Percentiles rank a stretch among this genome's conserved stretches.
Conservation (phyloP, 768 basidiomycete species). For the Rhodotorula paludigena region DNA sequence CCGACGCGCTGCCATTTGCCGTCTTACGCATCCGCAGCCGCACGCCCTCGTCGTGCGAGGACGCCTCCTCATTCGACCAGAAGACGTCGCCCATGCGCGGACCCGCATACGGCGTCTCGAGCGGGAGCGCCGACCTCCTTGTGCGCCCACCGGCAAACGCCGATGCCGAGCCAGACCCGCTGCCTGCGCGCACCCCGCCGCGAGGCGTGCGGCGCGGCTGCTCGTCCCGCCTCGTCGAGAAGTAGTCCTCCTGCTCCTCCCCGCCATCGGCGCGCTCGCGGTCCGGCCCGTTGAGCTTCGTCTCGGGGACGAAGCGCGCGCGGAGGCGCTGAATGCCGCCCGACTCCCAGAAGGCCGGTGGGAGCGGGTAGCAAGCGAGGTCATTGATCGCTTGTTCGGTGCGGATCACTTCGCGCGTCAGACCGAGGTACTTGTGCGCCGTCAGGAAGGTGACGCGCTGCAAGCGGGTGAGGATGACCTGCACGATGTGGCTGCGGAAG, state of each 20-base stretch:
- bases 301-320: slow-evolving; percentile 54
- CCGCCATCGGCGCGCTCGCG: neutral
- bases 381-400: slow-evolving; percentile 97
- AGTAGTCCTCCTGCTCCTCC: slow-evolving; percentile 27
- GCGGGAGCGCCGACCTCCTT: slow-evolving; percentile 12
- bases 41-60: slow-evolving; percentile 25
- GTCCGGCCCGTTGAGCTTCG: slow-evolving; percentile 15
- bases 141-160: neutral
- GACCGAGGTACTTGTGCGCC: slow-evolving; percentile 89
- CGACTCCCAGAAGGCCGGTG: slow-evolving; percentile 81
- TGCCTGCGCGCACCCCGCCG: no score
- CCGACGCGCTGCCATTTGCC: neutral
- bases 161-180: no score
- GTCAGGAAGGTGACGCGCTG: slow-evolving; percentile 96
- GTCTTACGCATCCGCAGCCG: slow-evolving; percentile 12
- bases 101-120: slow-evolving; percentile 39
- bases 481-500: slow-evolving; percentile 33
- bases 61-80: slow-evolving; percentile 25
- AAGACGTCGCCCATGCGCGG: slow-evolving; percentile 39
- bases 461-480: slow-evolving; percentile 87
- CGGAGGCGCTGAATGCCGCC: slow-evolving; percentile 84
- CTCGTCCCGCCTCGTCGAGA: neutral
- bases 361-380: slow-evolving; percentile 90
- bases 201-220: no score
- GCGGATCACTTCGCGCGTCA: slow-evolving; percentile 89